Evolutionary conservation across 2,329 filamentous ascomycete genomes (phyloP).

Genomic region (Epichloe coenophiala): DNA sequence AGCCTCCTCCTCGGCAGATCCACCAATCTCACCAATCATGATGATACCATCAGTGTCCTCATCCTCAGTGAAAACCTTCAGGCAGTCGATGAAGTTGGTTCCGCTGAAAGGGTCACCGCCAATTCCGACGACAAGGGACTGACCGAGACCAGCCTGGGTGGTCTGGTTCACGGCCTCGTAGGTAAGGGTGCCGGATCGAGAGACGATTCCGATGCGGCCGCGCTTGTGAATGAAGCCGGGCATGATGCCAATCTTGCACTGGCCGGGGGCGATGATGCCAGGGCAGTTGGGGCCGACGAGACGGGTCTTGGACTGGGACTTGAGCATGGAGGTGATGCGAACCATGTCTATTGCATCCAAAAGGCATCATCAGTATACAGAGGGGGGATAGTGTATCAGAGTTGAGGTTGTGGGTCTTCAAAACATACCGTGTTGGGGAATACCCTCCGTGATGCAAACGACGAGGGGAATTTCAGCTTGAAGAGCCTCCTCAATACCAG

Average conservation of each 20-base stretch:
- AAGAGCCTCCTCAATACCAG: constrained; percentile 94
- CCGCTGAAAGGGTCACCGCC: constrained; percentile 97
- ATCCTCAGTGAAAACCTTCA: constrained; percentile 92
- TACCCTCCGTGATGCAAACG: constrained; percentile 96
- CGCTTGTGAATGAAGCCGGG: constrained; percentile 99
- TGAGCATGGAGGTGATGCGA: constrained; percentile 93
- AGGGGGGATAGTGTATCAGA: not conserved
- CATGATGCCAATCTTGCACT: constrained; percentile 99
- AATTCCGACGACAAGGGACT: constrained; percentile 96
- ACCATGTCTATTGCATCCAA: constrained; percentile 65
- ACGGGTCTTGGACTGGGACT: constrained; percentile 93
- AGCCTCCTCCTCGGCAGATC: constrained; percentile 92
- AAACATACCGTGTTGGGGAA: constrained; percentile 79
- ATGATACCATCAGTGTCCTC: constrained; percentile 97
- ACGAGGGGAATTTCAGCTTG: constrained; percentile 84
- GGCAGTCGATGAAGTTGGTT: constrained; percentile 99
- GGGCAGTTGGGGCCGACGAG: constrained; percentile 97
- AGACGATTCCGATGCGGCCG: constrained; percentile 96
- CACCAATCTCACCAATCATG: constrained; percentile 99
- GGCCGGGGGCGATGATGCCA: constrained; percentile 84
- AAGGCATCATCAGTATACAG: constrained; percentile 5
- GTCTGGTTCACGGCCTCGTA: constrained; percentile 99
- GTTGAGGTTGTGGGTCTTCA: not conserved
- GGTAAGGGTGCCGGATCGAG: constrained; percentile 91
- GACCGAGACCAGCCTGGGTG: constrained; percentile 88